A percentile compares a stretch with the other conserved stretches of the same genome.
phyloP scores from a whole-genome alignment of 352 stramenopile species.

The Phytopythium kandeliae region DNA sequence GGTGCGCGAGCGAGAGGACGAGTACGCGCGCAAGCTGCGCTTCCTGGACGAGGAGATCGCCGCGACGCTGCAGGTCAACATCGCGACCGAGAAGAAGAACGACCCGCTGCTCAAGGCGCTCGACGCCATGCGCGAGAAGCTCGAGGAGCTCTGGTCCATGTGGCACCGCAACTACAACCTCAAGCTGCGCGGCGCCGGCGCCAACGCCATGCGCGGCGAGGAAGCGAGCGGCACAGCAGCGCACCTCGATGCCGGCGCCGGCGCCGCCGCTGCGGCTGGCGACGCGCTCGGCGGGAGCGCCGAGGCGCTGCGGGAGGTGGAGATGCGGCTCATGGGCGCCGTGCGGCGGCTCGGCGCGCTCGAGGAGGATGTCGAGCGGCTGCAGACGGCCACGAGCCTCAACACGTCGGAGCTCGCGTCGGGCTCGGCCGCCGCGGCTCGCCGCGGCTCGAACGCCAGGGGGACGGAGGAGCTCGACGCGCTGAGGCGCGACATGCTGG shows the following conservation, averaged over 20 bases:
- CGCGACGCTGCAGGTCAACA: slow-evolving; percentile 60
- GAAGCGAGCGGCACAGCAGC: no score
- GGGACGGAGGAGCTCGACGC: slow-evolving; percentile 33
- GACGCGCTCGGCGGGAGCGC: slow-evolving; percentile 1
- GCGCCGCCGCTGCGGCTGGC: neutral
- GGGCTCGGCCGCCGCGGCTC: neutral
- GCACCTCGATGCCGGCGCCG: neutral
- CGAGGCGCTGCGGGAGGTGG: slow-evolving; percentile 44
- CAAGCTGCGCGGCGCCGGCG: slow-evolving; percentile 12
- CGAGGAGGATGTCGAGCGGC: slow-evolving; percentile 60
- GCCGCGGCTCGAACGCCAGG: neutral
- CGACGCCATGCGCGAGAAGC: slow-evolving; percentile 61
- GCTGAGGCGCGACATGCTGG: slow-evolving; percentile 41
- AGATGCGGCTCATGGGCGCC: slow-evolving; percentile 51
- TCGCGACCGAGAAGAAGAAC: slow-evolving; percentile 70
- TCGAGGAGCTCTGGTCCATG: slow-evolving; percentile 53
- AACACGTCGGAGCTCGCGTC: slow-evolving; percentile 15
- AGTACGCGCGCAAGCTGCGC: slow-evolving; percentile 49
- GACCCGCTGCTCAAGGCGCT: slow-evolving; percentile 68
- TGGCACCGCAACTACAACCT: slow-evolving; percentile 64
- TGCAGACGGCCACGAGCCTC: slow-evolving; percentile 25
- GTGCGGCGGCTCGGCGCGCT: slow-evolving; percentile 45
- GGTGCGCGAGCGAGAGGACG: slow-evolving; percentile 17
- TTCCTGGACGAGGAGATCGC: slow-evolving; percentile 65
- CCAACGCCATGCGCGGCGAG: slow-evolving; percentile 10